Evolutionary conservation across 1,139 yeast species (phyloP).

Genomic region (Geotrichum phurueaensis): DNA sequence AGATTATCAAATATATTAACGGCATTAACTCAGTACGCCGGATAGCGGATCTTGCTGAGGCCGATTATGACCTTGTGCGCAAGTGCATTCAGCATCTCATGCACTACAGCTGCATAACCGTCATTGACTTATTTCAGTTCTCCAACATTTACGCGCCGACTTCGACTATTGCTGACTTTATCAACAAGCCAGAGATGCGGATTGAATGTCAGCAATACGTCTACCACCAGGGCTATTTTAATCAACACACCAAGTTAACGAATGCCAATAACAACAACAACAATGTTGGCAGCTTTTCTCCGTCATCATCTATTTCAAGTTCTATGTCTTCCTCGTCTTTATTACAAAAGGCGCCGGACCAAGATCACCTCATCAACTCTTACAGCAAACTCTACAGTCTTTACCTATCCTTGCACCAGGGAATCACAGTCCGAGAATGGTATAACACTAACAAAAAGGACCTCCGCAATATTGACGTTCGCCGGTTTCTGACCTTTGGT

Average conservation of each 20-base stretch:
- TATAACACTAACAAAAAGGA: constrained; percentile 55
- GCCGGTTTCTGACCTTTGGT: constrained; percentile 85
- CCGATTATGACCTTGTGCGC: constrained; percentile 70
- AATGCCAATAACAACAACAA: not conserved
- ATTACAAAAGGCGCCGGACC: not conserved
- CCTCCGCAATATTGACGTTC: constrained; percentile 63
- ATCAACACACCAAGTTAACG: not conserved
- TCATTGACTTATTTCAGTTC: constrained; percentile 85
- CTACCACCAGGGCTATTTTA: constrained; percentile 21
- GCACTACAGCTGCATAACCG: constrained; percentile 79
- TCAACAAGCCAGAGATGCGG: constrained; percentile 61
- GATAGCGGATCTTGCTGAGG: constrained; percentile 74
- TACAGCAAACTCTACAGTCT: constrained; percentile 61
- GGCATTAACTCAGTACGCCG: constrained; percentile 79
- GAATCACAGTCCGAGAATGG: constrained; percentile 78
- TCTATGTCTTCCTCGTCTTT: constrained; percentile 22
- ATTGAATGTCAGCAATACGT: constrained; percentile 83
- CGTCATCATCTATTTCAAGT: constrained; percentile 21
- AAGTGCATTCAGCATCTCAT: constrained; percentile 88
- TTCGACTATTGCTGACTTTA: constrained; percentile 61
- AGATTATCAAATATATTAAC: constrained; percentile 76
- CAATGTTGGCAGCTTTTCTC: not conserved
- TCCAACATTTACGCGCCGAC: constrained; percentile 86
- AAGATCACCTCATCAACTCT: constrained; percentile 21
- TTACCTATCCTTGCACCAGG: constrained; percentile 74